Conservation (phyloP, 805 yeast genomes). For the Myxozyma neotropica region DNA sequence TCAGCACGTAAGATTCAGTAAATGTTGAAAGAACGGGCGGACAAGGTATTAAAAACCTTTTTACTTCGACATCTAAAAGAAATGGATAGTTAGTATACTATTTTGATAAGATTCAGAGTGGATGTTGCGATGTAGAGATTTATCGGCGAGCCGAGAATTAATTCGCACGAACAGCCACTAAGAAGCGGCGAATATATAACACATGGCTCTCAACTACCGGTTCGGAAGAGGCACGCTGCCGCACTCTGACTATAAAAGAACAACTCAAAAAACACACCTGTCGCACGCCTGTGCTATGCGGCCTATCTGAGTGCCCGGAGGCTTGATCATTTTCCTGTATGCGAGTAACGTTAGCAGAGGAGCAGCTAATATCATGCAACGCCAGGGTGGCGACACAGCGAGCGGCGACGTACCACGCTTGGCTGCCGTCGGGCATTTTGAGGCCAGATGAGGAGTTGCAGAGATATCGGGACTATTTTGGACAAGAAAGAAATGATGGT, state of each 20-base stretch:
- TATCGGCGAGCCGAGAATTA: too few species aligned
- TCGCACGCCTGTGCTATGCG: slow-evolving; percentile 92
- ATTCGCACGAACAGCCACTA: too few species aligned
- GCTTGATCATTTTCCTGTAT: slow-evolving; percentile 57
- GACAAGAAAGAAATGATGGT: neutral
- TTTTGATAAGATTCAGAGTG: too few species aligned
- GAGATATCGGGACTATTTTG: too few species aligned
- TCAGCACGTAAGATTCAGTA: neutral
- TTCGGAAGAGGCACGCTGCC: too few species aligned
- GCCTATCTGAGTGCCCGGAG: slow-evolving; percentile 66
- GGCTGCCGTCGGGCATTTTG: slow-evolving; percentile 47
- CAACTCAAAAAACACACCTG: slow-evolving; percentile 52
- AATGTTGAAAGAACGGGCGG: neutral
- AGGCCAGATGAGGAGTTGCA: neutral
- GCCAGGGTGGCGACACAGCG: neutral
- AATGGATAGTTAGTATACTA: neutral
- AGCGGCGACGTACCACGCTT: slow-evolving; percentile 41
- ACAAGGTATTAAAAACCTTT: slow-evolving; percentile 14
- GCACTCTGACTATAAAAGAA: neutral
- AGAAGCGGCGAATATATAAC: too few species aligned
- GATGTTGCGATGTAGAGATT: too few species aligned
- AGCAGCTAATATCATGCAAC: too few species aligned
- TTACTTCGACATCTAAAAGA: slow-evolving; percentile 30
- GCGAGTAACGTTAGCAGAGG: neutral
- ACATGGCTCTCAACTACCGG: too few species aligned